A percentile compares a stretch with the other conserved stretches of the same genome.
phyloP scores from a whole-genome alignment of 2,329 filamentous ascomycete genomes.

The Claviceps sorghi region DNA sequence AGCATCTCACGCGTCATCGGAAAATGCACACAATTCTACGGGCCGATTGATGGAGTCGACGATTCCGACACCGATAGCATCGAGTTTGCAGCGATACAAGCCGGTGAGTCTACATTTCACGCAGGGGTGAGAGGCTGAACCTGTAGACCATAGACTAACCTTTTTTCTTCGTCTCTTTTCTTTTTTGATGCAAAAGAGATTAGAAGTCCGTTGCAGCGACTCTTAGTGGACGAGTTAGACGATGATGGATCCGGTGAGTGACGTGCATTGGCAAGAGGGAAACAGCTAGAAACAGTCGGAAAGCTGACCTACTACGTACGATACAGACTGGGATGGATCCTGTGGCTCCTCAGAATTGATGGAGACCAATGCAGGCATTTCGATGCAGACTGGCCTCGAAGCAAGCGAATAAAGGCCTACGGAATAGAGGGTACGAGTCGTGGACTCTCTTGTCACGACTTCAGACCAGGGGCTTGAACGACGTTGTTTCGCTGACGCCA shows the following conservation, averaged over 20 bases:
- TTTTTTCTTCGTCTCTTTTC: background rate
- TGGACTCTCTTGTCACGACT: background rate
- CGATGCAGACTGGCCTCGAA: conserved; percentile 27
- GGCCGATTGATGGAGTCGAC: conserved; percentile 15
- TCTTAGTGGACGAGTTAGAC: conserved; percentile 44
- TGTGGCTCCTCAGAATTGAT: conserved; percentile 39
- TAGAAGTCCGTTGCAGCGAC: conserved; percentile 32
- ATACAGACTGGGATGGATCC: conserved; percentile 40
- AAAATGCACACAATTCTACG: conserved; percentile 28
- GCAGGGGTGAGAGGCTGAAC: background rate
- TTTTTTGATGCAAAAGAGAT: conserved; percentile 17
- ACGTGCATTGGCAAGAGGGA: no score
- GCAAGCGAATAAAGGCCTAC: conserved; percentile 18
- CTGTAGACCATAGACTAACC: background rate
- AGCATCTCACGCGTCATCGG: conserved; percentile 28
- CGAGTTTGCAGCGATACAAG: conserved; percentile 14
- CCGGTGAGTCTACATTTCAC: conserved; percentile 11
- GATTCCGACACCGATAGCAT: conserved; percentile 15
- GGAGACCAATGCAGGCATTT: conserved; percentile 33
- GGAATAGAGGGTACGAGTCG: conserved; percentile 11
- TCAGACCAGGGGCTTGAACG: background rate
- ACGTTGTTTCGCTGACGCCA: background rate
- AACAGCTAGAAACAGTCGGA: background rate
- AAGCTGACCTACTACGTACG: conserved; percentile 8
- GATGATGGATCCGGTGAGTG: conserved; percentile 42